Conservation (phyloP, 192 early-diverging fungal species). For the Coemansia sp. region DNA sequence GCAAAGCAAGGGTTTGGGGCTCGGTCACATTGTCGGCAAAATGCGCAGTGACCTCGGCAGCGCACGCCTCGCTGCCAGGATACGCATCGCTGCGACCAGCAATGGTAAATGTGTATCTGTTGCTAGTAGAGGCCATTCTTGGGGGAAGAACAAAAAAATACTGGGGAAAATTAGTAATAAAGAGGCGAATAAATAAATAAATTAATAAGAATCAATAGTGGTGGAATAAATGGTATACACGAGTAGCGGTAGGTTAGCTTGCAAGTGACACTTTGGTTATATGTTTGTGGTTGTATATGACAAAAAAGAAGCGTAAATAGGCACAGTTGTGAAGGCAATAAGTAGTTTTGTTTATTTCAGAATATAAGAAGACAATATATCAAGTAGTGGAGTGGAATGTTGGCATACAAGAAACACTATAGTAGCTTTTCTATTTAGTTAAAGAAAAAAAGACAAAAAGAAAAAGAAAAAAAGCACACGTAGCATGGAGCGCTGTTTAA, state of each 20-base stretch:
- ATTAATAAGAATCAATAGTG: not conserved
- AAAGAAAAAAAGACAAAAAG: not conserved
- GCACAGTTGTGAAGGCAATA: not conserved
- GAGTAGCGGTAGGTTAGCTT: not conserved
- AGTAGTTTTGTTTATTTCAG: not conserved
- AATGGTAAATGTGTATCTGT: conserved; percentile 26
- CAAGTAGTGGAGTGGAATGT: not conserved
- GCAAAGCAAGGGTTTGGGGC: conserved; percentile 14
- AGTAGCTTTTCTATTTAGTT: not conserved
- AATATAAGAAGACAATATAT: not conserved
- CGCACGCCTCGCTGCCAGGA: conserved; percentile 2
- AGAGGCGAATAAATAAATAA: not conserved
- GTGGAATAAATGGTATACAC: not conserved
- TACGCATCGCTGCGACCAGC: conserved; percentile 8
- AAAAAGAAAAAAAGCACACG: not conserved
- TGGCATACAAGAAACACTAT: conserved; percentile 7
- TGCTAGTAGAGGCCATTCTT: conserved; percentile 13
- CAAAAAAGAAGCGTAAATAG: not conserved
- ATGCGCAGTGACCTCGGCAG: conserved; percentile 26
- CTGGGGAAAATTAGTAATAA: conserved; percentile 6
- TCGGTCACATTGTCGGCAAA: conserved; percentile 14
- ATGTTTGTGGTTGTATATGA: too few relatives aligned
- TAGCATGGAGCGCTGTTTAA: not conserved
- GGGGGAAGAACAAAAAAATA: not conserved
- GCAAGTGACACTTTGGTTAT: too few relatives aligned